Conservation (phyloP, 1,284 basidiomycete species). For the Termitomyces sp. region DNA sequence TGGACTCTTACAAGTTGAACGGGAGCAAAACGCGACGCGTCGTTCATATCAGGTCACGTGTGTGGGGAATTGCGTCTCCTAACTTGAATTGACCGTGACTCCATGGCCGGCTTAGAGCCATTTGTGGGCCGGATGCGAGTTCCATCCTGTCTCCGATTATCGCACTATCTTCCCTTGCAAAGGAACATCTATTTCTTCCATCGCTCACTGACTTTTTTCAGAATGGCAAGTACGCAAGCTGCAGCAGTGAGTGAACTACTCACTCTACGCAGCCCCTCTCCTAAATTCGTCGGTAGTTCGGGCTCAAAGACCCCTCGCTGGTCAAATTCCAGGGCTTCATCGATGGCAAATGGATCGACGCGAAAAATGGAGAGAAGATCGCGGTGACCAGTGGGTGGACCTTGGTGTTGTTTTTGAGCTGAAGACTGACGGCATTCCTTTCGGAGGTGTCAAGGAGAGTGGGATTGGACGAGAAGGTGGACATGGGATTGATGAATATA, state of each 20-base stretch:
- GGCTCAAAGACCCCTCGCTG: conserved; percentile 71
- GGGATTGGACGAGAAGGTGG: conserved; percentile 77
- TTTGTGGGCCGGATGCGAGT: conserved; percentile 20
- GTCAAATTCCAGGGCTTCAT: conserved; percentile 76
- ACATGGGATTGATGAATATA: conserved; percentile 82
- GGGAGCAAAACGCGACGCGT: background rate
- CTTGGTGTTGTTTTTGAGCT: background rate
- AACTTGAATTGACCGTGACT: conserved; percentile 2
- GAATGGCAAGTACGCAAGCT: conserved; percentile 43
- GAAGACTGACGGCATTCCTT: conserved; percentile 55
- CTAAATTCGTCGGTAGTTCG: conserved; percentile 41
- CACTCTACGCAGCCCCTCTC: background rate
- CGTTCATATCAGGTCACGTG: conserved; percentile 6
- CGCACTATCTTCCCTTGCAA: conserved; percentile 5
- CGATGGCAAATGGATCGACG: conserved; percentile 78
- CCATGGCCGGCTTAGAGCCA: conserved; percentile 11
- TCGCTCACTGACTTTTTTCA: conserved; percentile 16
- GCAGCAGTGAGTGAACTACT: conserved; percentile 25
- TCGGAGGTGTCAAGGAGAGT: conserved; percentile 90
- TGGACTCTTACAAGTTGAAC: background rate
- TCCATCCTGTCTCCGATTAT: conserved; percentile 12
- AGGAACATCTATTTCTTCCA: conserved; percentile 6
- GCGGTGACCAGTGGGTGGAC: conserved; percentile 64
- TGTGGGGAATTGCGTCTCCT: background rate
- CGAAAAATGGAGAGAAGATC: conserved; percentile 68